Conservation (phyloP, 371 early-diverging fungal genomes). For the Mortierella sp. region DNA sequence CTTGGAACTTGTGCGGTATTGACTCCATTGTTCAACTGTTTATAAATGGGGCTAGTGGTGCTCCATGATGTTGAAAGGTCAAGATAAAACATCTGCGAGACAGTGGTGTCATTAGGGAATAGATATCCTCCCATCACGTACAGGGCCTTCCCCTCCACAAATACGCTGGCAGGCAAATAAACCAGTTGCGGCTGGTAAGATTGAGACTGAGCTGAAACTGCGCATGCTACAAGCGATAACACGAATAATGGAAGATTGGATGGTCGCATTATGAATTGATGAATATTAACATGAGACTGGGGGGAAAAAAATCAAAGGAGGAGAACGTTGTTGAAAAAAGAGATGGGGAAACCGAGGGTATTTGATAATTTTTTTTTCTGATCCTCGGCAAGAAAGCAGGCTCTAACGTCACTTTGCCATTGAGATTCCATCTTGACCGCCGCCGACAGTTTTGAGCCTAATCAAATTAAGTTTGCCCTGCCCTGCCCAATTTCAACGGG, state of each 20-base stretch:
- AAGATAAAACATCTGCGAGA: neutral
- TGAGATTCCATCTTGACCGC: too few relatives aligned
- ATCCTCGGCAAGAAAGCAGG: too few relatives aligned
- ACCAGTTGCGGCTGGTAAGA: neutral
- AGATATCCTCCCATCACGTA: neutral
- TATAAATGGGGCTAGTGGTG: neutral
- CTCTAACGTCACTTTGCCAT: too few relatives aligned
- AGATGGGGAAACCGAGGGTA: too few relatives aligned
- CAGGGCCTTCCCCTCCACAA: neutral
- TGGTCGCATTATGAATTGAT: too few relatives aligned
- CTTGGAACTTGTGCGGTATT: neutral
- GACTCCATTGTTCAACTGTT: neutral
- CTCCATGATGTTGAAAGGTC: conserved; percentile 10
- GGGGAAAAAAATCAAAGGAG: too few relatives aligned
- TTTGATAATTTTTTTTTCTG: too few relatives aligned
- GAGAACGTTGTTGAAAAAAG: too few relatives aligned
- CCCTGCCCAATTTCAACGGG: too few relatives aligned
- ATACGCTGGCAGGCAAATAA: neutral
- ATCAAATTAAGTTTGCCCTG: too few relatives aligned
- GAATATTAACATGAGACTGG: too few relatives aligned
- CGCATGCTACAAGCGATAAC: neutral
- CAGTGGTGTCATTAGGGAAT: neutral
- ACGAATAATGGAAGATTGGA: neutral
- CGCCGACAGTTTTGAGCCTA: too few relatives aligned
- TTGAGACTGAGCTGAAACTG: neutral